Conservation (phyloP, 495 filamentous ascomycete species). For the Xylaria acuta region DNA sequence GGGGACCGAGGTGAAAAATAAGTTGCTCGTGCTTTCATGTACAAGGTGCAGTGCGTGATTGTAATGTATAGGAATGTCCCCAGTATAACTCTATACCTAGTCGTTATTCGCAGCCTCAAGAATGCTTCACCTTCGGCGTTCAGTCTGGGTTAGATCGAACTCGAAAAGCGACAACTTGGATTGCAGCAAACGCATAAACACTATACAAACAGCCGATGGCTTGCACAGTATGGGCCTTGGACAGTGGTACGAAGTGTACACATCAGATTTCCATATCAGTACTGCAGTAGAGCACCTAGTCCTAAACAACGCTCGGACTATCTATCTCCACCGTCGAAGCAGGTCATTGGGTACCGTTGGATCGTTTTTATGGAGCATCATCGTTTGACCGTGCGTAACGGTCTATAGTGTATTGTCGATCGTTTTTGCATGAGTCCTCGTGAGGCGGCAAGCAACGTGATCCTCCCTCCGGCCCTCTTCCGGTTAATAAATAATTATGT, state of each 20-base stretch:
- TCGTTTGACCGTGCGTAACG: background rate
- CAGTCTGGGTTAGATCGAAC: background rate
- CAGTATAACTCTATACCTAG: background rate
- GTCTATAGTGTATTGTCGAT: background rate
- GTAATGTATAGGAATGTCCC: background rate
- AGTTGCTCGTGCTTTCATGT: background rate
- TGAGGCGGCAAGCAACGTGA: background rate
- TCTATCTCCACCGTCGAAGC: background rate
- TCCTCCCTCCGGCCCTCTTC: background rate
- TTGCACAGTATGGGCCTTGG: background rate
- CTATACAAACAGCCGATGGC: background rate
- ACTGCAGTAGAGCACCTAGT: background rate
- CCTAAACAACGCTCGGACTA: constrained; percentile 1
- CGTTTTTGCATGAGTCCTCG: background rate
- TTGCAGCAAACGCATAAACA: too few relatives aligned
- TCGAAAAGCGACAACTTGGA: background rate
- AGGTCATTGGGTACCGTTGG: background rate
- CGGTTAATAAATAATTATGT: background rate
- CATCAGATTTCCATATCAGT: too few relatives aligned
- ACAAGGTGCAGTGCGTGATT: background rate
- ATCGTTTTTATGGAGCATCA: background rate
- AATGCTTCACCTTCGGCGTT: background rate
- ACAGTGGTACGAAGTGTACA: background rate
- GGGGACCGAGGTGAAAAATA: background rate
- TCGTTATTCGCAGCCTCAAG: background rate